Base-by-base conservation (phyloP, 176 grass and related monocot genomes). In the Echinochloa phyllopogon region DNA sequence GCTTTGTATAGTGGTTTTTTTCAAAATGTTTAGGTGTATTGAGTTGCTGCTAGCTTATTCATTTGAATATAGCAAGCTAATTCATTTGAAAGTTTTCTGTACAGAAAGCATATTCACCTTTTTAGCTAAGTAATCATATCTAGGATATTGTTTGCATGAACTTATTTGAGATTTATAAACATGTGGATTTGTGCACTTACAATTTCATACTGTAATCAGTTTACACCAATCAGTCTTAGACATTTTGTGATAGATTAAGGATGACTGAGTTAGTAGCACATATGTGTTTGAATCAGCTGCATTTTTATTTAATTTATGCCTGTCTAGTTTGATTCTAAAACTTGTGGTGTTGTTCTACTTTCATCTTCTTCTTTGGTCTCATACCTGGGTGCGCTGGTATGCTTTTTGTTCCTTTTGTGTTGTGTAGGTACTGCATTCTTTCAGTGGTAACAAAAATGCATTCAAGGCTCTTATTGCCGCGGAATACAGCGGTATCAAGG, bases 401-500 rank as follows among this genome's bases (percentile, higher is more conserved):
- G 20, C 0, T 33, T 64, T 72, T 40, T 17, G 15, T 45, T 4
- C n/a, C 4, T 65, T 36, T 23, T 53, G 17, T 15, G 44, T 47
- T 69, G 13, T 64, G 18, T 62, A 95, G 93, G 83, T 95, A 68
- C 55, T 95, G 85, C 83, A 95, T 63, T 17, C 82, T 81, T 9
- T 8, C 23, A 69, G 21, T 37, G 41, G 33, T 72, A 97, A 97
- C 78, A 97, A 97, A 42, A 97, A 97, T 88, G 88, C 74, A 21
- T 94, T 83, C 2, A 97, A 97, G 85, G 36, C 86, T 45, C 95
- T 94, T 42, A 93, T 97, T 48, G 95, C 75, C 0, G 92, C 92
- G 1, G 92, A 93, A 69, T 97, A 97, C 84, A 81, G 76, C 37
- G 86, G 92, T 0, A 37, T 97, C 11, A 81, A 91, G 75, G 52